Evolutionary conservation across 1,284 basidiomycete species (phyloP), one percentile per base, ranked within the genome.

Genomic region (Moesziomyces sp.): DNA sequence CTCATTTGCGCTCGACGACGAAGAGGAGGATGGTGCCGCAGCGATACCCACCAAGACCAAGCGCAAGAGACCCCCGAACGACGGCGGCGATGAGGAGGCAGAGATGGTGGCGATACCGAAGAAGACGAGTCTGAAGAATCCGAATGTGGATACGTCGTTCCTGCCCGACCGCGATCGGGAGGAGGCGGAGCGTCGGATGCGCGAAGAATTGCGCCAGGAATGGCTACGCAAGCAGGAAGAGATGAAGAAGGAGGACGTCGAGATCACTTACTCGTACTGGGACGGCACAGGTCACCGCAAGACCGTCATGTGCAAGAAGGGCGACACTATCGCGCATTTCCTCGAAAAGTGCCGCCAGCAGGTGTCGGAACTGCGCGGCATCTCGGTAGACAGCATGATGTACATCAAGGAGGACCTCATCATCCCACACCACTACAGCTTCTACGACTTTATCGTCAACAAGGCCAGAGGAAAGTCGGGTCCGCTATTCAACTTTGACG

Each of bases 371-470:
- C 88, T 99, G 54, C 87, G 94, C 54, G 91, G 91, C 10, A 89
- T 94, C 47, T 92, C 90, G 63, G 93, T 93, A 23, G 97, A 99
- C 85, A 98, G 97, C 83, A 86, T 99, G 59, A 97, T 99, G 94
- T 99, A 98, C 86, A 90, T 99, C 86, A 98, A 97, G 65, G 78
- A 83, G 57, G 76, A 82, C 60, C 60, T 81, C 18, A 79, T 80
- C 58, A 65, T 75, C 50, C 54, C 63, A 18, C 84, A 98, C 92
- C 96, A 99, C 84, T 90, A 97, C 85, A 97, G 94, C 3, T 98
- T 99, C 84, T 99, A 98, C 85, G 93, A 97, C 85, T 98, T 99
- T 77, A 97, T 99, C 79, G 88, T 98, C 76, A 97, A 97, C 88
- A 97, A 97, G 86, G 94, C 96, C 4, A 90, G 97, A 28, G 97